Conservation (phyloP, 2,329 filamentous ascomycete genomes). For the Talaromyces sp. region DNA sequence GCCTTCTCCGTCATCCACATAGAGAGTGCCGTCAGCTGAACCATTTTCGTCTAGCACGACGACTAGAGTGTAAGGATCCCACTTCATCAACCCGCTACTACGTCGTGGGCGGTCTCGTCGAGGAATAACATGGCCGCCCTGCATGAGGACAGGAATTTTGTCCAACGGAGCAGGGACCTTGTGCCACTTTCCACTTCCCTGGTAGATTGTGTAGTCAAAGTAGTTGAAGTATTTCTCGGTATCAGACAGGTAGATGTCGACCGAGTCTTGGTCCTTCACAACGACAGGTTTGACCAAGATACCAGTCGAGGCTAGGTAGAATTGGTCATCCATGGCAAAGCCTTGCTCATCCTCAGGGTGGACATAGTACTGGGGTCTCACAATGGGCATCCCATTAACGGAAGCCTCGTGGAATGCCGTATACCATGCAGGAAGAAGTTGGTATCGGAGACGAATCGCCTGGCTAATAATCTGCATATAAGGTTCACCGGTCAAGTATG, state of each 20-base stretch:
- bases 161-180: constrained; percentile 75
- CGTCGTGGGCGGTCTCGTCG: constrained; percentile 84
- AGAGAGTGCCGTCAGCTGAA: constrained; percentile 76
- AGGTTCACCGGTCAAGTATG: constrained; percentile 80
- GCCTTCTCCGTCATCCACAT: constrained; percentile 89
- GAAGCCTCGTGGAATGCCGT: constrained; percentile 92
- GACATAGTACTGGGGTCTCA: constrained; percentile 89
- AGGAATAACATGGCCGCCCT: constrained; percentile 85
- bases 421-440: constrained; percentile 89
- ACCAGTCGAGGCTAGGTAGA: constrained; percentile 85
- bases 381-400: constrained; percentile 76
- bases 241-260: constrained; percentile 83
- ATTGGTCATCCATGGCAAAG: constrained; percentile 87
- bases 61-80: constrained; percentile 91
- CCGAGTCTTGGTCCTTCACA: constrained; percentile 66
- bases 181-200: constrained; percentile 65
- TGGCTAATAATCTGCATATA: constrained; percentile 83
- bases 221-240: constrained; percentile 92
- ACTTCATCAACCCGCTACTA: constrained; percentile 84
- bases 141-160: constrained; percentile 85
- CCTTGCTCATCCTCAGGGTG: constrained; percentile 81
- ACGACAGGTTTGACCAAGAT: constrained; percentile 90
- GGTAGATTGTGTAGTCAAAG: constrained; percentile 77
- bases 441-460: constrained; percentile 83
- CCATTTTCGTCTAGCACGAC: constrained; percentile 66